phyloP scores from a whole-genome alignment of 148 eudicot species.

The Salicornia ramosissima region DNA sequence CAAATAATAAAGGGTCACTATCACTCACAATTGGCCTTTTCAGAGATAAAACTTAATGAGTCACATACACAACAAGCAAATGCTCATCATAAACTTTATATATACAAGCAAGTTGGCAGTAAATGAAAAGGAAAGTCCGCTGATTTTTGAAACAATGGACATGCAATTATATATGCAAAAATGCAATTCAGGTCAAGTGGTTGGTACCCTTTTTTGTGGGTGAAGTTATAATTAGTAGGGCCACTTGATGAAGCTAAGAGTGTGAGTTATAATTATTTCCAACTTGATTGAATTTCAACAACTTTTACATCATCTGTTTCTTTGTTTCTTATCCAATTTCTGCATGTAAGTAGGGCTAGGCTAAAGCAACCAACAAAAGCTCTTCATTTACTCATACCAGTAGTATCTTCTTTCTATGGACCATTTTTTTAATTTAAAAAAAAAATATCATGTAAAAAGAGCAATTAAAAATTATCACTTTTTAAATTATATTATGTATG shows the following conservation, averaged over 20 bases:
- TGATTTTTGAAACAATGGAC: conserved; percentile 7
- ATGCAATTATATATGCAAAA: no score
- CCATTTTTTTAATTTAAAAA: no score
- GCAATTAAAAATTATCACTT: neutral
- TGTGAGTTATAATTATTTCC: neutral
- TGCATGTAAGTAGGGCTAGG: neutral
- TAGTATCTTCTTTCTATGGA: neutral
- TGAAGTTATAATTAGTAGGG: conserved; percentile 9
- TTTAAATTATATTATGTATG: no score
- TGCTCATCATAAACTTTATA: neutral
- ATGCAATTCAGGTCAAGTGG: conserved; percentile 1
- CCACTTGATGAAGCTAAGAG: neutral
- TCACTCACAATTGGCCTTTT: conserved; percentile 1
- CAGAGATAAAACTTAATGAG: neutral
- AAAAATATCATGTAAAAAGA: neutral
- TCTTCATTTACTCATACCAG: neutral
- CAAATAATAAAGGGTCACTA: neutral
- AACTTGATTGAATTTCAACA: neutral
- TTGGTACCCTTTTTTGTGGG: neutral
- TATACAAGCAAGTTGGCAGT: neutral
- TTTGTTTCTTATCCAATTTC: conserved; percentile 6
- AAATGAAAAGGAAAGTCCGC: neutral
- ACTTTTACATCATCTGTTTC: neutral
- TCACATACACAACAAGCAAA: neutral
- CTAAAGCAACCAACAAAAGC: neutral